A percentile compares a stretch with the other conserved stretches of the same genome.
These are phyloP conservation scores for Grosmannia clavigera DNA, from an alignment of 2,329 filamentous ascomycete genomes.

Conservation along the genomic window DNA sequence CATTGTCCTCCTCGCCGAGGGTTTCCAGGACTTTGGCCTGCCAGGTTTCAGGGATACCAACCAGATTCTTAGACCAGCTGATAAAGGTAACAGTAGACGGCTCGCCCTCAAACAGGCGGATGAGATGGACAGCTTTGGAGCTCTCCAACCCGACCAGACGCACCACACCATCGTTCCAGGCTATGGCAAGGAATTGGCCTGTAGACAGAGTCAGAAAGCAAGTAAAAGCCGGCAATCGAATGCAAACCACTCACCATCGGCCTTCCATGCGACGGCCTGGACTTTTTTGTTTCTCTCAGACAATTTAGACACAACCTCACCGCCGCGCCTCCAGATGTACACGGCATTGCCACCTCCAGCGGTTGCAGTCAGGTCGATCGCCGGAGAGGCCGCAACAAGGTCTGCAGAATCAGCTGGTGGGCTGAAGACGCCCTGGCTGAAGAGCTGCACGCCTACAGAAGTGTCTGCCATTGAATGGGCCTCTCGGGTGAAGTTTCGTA, in stretches of 20 bases:
- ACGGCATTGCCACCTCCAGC: conserved; percentile 53
- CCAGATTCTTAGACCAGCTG: conserved; percentile 37
- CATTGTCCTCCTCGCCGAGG: conserved; percentile 16
- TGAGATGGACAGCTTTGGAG: conserved; percentile 67
- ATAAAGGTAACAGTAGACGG: conserved; percentile 36
- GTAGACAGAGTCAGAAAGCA: not conserved
- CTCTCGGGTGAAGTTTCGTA: not conserved
- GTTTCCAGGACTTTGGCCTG: conserved; percentile 18
- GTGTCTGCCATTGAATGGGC: not conserved
- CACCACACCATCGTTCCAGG: conserved; percentile 70
- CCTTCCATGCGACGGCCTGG: conserved; percentile 49
- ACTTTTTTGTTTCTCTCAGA: conserved; percentile 29
- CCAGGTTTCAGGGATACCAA: conserved; percentile 20
- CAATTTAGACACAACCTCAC: conserved; percentile 47
- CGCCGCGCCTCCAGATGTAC: conserved; percentile 65
- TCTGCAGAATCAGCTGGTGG: conserved; percentile 37
- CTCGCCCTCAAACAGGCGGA: conserved; percentile 36
- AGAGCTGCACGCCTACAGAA: conserved; percentile 24
- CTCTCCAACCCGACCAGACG: conserved; percentile 69
- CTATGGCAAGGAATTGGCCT: conserved; percentile 70
- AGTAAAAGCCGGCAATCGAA: conserved; percentile 4
- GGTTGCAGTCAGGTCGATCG: conserved; percentile 70
- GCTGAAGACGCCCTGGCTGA: conserved; percentile 46
- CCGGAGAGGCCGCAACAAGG: conserved; percentile 65
- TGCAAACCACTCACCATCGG: conserved; percentile 40